A percentile compares a stretch with the other conserved stretches of the same genome.
Conservation (phyloP, 2,329 filamentous ascomycete species). For the Neofusicoccum cordaticola region DNA sequence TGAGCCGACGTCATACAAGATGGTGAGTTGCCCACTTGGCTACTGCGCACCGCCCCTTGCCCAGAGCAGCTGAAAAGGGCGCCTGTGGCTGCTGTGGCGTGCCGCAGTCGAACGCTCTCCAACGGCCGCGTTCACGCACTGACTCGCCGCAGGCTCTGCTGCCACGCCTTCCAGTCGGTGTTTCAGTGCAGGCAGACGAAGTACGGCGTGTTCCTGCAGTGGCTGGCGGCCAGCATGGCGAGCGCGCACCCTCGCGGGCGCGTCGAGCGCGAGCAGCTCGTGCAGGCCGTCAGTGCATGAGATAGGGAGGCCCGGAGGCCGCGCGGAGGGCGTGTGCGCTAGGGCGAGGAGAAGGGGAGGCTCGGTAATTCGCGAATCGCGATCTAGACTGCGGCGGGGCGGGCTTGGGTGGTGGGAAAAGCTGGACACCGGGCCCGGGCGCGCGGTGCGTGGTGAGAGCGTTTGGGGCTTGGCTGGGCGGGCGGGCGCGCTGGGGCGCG, state of each 20-base stretch:
- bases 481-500: not conserved
- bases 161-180: conserved; percentile 67
- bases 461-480: not conserved
- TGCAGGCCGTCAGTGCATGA: conserved; percentile 3
- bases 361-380: conserved; percentile 13
- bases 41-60: conserved; percentile 1
- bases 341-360: not conserved
- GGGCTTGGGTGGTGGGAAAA: not conserved
- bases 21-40: conserved; percentile 16
- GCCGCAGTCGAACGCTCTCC: not conserved
- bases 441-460: not conserved
- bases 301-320: conserved; percentile 2
- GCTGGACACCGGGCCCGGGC: not conserved
- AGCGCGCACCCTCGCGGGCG: not conserved
- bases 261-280: not conserved
- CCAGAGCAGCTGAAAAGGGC: not conserved
- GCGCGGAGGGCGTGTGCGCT: conserved; percentile 1
- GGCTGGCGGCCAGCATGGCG: conserved; percentile 51
- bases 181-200: conserved; percentile 69
- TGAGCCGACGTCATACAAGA: conserved; percentile 15
- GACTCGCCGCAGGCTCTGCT: conserved; percentile 56
- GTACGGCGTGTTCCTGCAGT: conserved; percentile 63
- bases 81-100: not conserved
- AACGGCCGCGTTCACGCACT: conserved; percentile 18
- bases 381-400: conserved; percentile 10